These are phyloP conservation scores for Aspergillus bridgeri DNA, from an alignment of 495 filamentous ascomycete species.

Conservation along the genomic window DNA sequence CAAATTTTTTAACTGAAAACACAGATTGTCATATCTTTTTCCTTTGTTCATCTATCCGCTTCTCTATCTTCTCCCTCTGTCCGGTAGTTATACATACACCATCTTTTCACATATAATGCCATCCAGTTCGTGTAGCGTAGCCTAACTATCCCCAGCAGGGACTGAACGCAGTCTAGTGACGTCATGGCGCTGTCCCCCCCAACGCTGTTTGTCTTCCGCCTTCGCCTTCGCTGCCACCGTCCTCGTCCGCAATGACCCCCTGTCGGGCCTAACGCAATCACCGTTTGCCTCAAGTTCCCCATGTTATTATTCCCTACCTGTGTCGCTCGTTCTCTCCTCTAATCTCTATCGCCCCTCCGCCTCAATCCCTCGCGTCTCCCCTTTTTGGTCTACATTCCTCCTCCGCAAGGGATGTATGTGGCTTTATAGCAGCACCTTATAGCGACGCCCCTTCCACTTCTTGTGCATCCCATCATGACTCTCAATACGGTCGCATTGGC, in stretches of 20 bases:
- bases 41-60: too few species aligned
- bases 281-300: neutral
- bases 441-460: neutral
- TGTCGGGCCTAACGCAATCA: neutral
- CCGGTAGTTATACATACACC: too few species aligned
- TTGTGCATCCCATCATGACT: constrained; percentile 40
- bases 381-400: neutral
- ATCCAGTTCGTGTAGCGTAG: too few species aligned
- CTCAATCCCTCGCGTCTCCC: neutral
- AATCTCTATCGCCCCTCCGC: too few species aligned
- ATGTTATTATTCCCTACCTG: neutral
- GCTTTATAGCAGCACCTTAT: neutral
- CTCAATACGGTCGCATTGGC: constrained; percentile 72
- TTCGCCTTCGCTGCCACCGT: neutral
- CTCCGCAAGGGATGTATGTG: neutral
- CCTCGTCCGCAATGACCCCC: neutral
- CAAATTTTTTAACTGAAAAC: too few species aligned
- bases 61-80: too few species aligned
- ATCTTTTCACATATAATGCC: too few species aligned
- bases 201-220: neutral
- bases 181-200: neutral
- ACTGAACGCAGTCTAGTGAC: too few species aligned
- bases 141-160: too few species aligned
- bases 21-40: too few species aligned
- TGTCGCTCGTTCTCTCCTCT: too few species aligned